A percentile compares a stretch with the other conserved stretches of the same genome.
Evolutionary conservation across 2,329 filamentous ascomycete genomes (phyloP).

Genomic region (Colletotrichum musicola): DNA sequence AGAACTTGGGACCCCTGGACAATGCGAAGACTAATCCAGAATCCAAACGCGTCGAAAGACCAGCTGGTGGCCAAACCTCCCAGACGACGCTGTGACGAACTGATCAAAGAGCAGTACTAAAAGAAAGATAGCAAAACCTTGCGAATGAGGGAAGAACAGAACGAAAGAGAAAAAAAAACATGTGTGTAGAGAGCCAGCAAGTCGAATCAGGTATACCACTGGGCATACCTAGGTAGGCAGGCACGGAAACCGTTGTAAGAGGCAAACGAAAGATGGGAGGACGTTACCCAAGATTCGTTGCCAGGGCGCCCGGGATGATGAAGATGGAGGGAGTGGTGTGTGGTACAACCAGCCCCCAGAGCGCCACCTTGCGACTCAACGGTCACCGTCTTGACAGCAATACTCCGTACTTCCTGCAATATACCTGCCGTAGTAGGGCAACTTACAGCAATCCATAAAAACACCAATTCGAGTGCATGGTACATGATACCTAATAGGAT

Average conservation of each 20-base stretch:
- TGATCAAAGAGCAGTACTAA: background rate
- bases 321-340: background rate
- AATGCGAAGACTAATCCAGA: background rate
- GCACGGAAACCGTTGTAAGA: background rate
- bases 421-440: too few species aligned
- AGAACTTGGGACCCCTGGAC: constrained; percentile 14
- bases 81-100: background rate
- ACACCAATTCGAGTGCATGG: too few species aligned
- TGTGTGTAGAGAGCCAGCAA: too few species aligned
- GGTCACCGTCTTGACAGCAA: background rate
- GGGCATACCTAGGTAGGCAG: background rate
- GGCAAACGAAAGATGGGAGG: background rate
- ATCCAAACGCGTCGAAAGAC: background rate
- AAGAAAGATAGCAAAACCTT: too few species aligned
- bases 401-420: too few species aligned
- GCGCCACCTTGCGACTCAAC: constrained; percentile 1
- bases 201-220: background rate
- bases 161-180: background rate
- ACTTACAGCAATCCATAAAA: too few species aligned
- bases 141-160: background rate
- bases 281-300: constrained; percentile 17
- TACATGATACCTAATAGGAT: background rate
- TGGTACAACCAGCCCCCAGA: constrained; percentile 6
- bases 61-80: constrained; percentile 1
- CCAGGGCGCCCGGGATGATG: background rate